Evolutionary conservation across 2,329 filamentous ascomycete genomes (phyloP).

Genomic region (Calonectria pseudoturangicola): DNA sequence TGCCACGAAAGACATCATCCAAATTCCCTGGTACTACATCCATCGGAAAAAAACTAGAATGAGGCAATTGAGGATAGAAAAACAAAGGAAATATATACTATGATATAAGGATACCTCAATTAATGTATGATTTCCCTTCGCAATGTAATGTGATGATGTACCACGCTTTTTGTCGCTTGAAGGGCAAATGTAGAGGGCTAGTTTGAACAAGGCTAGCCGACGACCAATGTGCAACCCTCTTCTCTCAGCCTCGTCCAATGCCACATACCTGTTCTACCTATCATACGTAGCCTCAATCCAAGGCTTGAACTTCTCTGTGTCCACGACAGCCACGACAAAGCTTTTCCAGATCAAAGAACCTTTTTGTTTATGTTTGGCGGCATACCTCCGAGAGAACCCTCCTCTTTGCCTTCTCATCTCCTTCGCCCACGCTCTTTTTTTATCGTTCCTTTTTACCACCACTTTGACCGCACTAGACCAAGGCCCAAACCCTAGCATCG

Average conservation of each 20-base stretch:
- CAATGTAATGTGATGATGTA: no score
- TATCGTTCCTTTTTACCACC: neutral
- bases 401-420: neutral
- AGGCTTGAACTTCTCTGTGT: constrained; percentile 22
- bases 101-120: no score
- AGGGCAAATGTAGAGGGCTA: neutral
- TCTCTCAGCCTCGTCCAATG: constrained; percentile 31
- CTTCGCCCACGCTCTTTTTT: constrained; percentile 3
- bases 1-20: no score
- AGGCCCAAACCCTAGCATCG: constrained; percentile 5
- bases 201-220: constrained; percentile 30
- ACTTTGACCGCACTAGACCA: neutral
- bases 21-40: no score
- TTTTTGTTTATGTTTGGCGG: neutral
- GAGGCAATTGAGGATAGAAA: no score
- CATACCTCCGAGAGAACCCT: neutral
- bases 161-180: no score
- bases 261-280: neutral
- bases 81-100: no score
- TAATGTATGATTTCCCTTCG: no score
- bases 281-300: constrained; percentile 29
- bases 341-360: neutral
- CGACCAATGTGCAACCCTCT: neutral
- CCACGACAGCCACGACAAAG: neutral
- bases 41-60: no score